A percentile compares a stretch with the other conserved stretches of the same genome.
Conservation (phyloP, 108 stramenopile genomes). For the Cyclotella cryptica region DNA sequence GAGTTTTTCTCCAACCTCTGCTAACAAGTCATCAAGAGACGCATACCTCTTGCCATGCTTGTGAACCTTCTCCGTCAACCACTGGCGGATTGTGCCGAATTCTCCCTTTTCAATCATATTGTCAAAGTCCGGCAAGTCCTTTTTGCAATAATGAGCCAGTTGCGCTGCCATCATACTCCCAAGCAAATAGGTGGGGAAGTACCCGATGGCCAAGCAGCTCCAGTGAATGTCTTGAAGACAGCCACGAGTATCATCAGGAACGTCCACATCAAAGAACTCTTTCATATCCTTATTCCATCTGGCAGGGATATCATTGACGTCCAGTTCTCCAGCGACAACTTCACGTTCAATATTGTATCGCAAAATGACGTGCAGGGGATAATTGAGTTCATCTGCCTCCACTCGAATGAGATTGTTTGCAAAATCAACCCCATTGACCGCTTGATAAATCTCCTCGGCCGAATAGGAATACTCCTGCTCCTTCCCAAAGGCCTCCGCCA, state of each 20-base stretch:
- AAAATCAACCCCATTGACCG: conserved; percentile 74
- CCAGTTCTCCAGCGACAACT: conserved; percentile 73
- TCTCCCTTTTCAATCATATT: conserved; percentile 74
- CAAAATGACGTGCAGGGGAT: conserved; percentile 93
- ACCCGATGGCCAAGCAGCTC: conserved; percentile 81
- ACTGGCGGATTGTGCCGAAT: conserved; percentile 73
- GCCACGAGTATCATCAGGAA: conserved; percentile 81
- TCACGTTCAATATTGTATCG: conserved; percentile 89
- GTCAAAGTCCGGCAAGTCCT: conserved; percentile 76
- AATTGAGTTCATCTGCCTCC: conserved; percentile 93
- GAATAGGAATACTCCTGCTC: conserved; percentile 46
- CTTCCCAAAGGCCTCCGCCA: conserved; percentile 61
- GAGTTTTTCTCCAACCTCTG: conserved; percentile 76
- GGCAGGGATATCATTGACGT: conserved; percentile 73
- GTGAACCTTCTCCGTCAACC: conserved; percentile 87
- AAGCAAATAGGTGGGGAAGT: conserved; percentile 94
- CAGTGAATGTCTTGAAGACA: conserved; percentile 94
- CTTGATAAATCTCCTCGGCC: conserved; percentile 76
- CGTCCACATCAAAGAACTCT: conserved; percentile 72
- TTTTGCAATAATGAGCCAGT: conserved; percentile 68
- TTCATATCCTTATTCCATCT: conserved; percentile 88
- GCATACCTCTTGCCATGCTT: conserved; percentile 74
- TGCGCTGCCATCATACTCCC: conserved; percentile 91
- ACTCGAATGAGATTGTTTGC: conserved; percentile 79
- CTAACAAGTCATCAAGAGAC: conserved; percentile 75